Conservation (phyloP, 306 rosid species). For the Gastrolobium villosum region DNA sequence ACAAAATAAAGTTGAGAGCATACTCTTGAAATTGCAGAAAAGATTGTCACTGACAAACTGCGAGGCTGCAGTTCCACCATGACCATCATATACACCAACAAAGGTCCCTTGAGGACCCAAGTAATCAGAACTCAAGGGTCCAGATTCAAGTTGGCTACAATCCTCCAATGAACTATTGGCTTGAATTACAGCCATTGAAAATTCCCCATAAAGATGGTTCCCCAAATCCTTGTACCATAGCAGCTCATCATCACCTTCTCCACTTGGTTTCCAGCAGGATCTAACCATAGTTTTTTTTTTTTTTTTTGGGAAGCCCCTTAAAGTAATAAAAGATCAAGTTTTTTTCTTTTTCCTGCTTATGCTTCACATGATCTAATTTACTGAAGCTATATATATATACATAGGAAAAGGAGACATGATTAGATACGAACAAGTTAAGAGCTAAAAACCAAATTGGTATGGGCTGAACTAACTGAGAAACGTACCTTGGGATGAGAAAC, state of each 20-base stretch:
- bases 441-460: constrained; percentile 75
- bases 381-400: constrained; percentile 53
- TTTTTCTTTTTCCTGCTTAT: constrained; percentile 42
- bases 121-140: constrained; percentile 64
- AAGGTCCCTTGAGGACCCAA: constrained; percentile 78
- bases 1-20: constrained; percentile 43
- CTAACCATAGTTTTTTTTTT: constrained; percentile 65
- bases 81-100: constrained; percentile 86
- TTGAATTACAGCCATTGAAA: constrained; percentile 91
- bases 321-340: constrained; percentile 46
- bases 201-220: constrained; percentile 77
- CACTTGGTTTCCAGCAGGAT: constrained; percentile 74
- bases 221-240: constrained; percentile 90
- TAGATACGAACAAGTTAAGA: constrained; percentile 59
- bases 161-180: constrained; percentile 83
- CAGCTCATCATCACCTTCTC: constrained; percentile 68
- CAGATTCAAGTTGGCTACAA: constrained; percentile 83
- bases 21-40: constrained; percentile 80
- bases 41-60: constrained; percentile 74
- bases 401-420: constrained; percentile 64
- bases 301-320: constrained; percentile 37
- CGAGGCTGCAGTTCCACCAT: constrained; percentile 86
- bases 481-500: constrained; percentile 68
- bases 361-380: constrained; percentile 50
- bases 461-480: constrained; percentile 74